Evolutionary conservation across 202 grass and related monocot species (phyloP).

Genomic region (Schoenoplectus triqueter): DNA sequence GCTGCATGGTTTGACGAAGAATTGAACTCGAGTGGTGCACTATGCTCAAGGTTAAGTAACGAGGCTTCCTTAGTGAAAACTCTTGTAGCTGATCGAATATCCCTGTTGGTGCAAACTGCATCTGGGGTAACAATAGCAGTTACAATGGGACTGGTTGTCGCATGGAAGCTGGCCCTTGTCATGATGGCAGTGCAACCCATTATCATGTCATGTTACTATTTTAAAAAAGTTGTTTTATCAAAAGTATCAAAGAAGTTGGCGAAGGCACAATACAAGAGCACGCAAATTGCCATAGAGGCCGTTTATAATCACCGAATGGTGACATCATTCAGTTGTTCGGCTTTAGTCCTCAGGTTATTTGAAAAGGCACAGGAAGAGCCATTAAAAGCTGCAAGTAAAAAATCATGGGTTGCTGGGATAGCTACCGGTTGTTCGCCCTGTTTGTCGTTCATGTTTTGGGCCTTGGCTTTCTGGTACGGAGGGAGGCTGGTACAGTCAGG

Average conservation of each 20-base stretch:
- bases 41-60: constrained; percentile 86
- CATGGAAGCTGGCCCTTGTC: constrained; percentile 98
- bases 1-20: constrained; percentile 97
- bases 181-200: constrained; percentile 97
- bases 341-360: constrained; percentile 83
- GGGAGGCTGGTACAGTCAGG: constrained; percentile 82
- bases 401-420: constrained; percentile 90
- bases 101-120: constrained; percentile 87
- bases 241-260: constrained; percentile 82
- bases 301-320: constrained; percentile 99
- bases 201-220: constrained; percentile 86
- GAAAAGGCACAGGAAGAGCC: constrained; percentile 84
- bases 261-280: constrained; percentile 87
- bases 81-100: constrained; percentile 90
- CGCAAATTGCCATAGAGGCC: constrained; percentile 96
- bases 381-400: constrained; percentile 76
- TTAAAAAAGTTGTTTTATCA: constrained; percentile 91
- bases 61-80: constrained; percentile 94
- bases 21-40: constrained; percentile 74
- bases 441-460: constrained; percentile 91
- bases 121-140: constrained; percentile 86
- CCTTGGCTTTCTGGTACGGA: constrained; percentile 98
- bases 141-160: constrained; percentile 80
- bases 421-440: constrained; percentile 90
- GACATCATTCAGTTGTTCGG: constrained; percentile 82